phyloP scores from a whole-genome alignment of 441 rosid species.

The Biscutella laevigata region DNA sequence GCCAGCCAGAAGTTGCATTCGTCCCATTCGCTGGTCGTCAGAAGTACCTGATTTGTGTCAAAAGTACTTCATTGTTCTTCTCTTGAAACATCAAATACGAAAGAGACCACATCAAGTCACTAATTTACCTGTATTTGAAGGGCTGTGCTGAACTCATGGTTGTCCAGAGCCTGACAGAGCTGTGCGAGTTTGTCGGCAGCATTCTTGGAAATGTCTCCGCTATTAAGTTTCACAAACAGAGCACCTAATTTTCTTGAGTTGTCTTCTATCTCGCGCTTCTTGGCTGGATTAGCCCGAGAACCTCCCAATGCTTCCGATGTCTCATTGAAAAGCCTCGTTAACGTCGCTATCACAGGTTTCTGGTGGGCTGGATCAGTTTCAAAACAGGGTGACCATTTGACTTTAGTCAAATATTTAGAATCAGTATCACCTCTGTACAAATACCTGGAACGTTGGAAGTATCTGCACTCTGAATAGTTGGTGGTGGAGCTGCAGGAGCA shows the following conservation, averaged over 20 bases:
- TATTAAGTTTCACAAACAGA: constrained; percentile 84
- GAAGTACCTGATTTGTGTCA: constrained; percentile 46
- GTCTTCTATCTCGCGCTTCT: constrained; percentile 94
- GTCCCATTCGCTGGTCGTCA: constrained; percentile 96
- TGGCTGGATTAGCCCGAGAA: constrained; percentile 70
- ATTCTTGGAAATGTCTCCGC: constrained; percentile 80
- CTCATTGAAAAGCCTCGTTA: constrained; percentile 87
- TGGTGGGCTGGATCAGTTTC: constrained; percentile 55
- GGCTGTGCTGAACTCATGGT: constrained; percentile 63
- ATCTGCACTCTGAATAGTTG: constrained; percentile 88
- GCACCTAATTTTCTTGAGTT: constrained; percentile 89
- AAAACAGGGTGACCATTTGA: neutral
- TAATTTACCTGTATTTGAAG: constrained; percentile 76
- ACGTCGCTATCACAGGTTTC: constrained; percentile 55
- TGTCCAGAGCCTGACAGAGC: constrained; percentile 90
- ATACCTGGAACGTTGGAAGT: constrained; percentile 89
- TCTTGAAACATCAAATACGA: neutral
- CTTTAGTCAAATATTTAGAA: neutral
- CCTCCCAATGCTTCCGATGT: constrained; percentile 94
- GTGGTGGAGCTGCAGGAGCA: constrained; percentile 68
- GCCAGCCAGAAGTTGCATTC: constrained; percentile 97
- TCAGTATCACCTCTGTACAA: neutral
- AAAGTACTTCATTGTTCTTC: neutral
- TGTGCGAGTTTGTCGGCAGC: constrained; percentile 86
- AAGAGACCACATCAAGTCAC: neutral